Evolutionary conservation across 306 rosid genomes (phyloP), one percentile per base, ranked within the genome.

Genomic region (Biancaea sappan): DNA sequence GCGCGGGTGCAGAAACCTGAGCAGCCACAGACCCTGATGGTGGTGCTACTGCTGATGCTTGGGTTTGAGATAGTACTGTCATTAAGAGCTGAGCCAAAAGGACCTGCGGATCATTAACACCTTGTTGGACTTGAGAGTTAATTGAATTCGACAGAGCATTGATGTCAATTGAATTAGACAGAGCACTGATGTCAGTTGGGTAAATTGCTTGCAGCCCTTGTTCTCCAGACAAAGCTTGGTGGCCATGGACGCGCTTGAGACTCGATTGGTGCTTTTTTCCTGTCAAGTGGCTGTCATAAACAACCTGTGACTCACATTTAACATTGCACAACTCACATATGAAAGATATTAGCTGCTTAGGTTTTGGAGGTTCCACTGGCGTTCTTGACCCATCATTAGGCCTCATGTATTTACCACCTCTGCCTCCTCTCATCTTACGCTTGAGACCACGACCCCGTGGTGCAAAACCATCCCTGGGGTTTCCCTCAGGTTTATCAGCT

Each of bases 291-390:
- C 88, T 90, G 66, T 92, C 85, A 64, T 81, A 86, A 60, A 89
- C 96, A 54, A 80, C 79, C 75, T 86, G 87, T 5, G 93, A 86
- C 58, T 92, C 96, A 62, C 97, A 92, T 82, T 86, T 89, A 72
- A 90, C 89, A 80, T 86, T 84, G 87, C 97, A 92, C 88, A 92
- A 40, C 68, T 89, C 92, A 24, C 97, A 92, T 72, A 69, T 74
- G 57, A 88, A 64, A 62, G 85, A 67, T 60, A 74, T 14, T 74
- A 32, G 62, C 77, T 80, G 86, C 48, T 85, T 82, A 16, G 91
- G 69, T 73, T 69, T 80, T 21, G 80, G 77, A 76, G 83, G 84
- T 83, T 84, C 84, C 70, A 79, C 79, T 37, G 53, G 65, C 78
- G 78, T 81, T 81, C 83, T 84, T 75, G 77, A 76, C 77, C 95